Evolutionary conservation across 768 basidiomycete genomes (phyloP), one percentile per base, ranked within the genome.

Genomic region (Harrya chromipes): DNA sequence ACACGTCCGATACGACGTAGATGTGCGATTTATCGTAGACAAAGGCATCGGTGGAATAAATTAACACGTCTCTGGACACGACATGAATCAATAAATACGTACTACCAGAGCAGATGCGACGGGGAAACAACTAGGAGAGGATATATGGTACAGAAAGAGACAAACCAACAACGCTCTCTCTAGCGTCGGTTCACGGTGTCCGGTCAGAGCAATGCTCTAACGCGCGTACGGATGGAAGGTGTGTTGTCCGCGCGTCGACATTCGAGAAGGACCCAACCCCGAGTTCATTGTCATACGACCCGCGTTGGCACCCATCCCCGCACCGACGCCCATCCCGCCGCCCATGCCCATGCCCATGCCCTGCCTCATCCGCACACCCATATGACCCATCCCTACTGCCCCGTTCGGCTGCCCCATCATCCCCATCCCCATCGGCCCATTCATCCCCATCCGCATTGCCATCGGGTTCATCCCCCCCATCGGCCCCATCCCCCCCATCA

Each of bases 221-320:
- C 82, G 74, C 46, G 81, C 73, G 61, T 84, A 84, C n/a, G 82
- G 82, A 66, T 84, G 82, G 66, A 81, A 84, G 50, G 72, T 74
- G 55, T 81, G 79, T 53, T 82, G 80, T 49, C 82, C 82, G 19
- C 80, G 74, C 23, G 57, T 74, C 46, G 70, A 73, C 64, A 73
- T 71, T 7, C 78, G 72, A 46, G 74, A 70, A 13, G 77, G 80
- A n/a, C 74, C 81, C 49, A 70, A 63, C 21, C 72, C 79, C 42
- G 65, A 40, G 58, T 68, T 71, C 67, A 71, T 68, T 42, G 72
- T 49, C 70, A 71, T 71, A 50, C 76, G 68, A n/a, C 70, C 69
- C 24, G 70, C 64, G 54, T 68, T 67, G 19, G 60, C 50, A 19
- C 51, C 57, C 49, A 68, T 62, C 21, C 64, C 64, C 45, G 50